Conservation (phyloP, 2,329 filamentous ascomycete genomes). For the Fonsecaea pedrosoi region DNA sequence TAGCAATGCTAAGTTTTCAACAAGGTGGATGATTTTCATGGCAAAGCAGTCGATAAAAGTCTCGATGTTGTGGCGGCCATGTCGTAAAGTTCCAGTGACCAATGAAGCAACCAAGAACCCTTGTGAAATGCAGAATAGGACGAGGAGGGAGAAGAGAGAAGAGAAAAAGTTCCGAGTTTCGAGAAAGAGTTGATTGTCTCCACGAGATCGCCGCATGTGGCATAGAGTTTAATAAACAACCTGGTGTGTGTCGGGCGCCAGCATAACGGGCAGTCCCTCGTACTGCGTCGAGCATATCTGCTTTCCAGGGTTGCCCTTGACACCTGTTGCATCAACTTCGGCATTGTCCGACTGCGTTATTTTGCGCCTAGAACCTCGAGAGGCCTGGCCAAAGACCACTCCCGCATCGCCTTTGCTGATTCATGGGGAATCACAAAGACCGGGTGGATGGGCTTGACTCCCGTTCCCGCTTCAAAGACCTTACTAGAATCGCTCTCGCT, state of each 20-base stretch:
- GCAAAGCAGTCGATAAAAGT: neutral
- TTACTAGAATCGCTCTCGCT: conserved; percentile 45
- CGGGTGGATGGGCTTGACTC: conserved; percentile 70
- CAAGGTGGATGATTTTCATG: neutral
- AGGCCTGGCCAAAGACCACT: conserved; percentile 67
- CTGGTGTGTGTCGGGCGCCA: neutral
- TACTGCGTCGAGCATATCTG: neutral
- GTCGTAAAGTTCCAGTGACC: neutral
- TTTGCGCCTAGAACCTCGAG: conserved; percentile 56
- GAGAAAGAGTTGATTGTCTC: conserved; percentile 4
- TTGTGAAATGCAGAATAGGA: neutral
- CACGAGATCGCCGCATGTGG: conserved; percentile 3
- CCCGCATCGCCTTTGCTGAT: conserved; percentile 68
- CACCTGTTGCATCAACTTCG: conserved; percentile 22
- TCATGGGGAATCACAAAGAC: conserved; percentile 82
- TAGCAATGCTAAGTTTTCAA: neutral
- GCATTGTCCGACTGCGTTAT: conserved; percentile 3
- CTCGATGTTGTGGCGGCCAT: neutral
- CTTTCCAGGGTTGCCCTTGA: neutral
- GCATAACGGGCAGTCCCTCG: neutral
- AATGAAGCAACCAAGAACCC: neutral
- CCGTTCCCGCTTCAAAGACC: conserved; percentile 55
- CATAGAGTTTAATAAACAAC: conserved; percentile 8
- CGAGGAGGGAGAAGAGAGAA: neutral
- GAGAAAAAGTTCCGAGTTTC: neutral